Percentiles rank a stretch among this genome's conserved stretches.
Conservation (phyloP, 2,329 filamentous ascomycete species). For the Cladosporium austrohemisphaericum region DNA sequence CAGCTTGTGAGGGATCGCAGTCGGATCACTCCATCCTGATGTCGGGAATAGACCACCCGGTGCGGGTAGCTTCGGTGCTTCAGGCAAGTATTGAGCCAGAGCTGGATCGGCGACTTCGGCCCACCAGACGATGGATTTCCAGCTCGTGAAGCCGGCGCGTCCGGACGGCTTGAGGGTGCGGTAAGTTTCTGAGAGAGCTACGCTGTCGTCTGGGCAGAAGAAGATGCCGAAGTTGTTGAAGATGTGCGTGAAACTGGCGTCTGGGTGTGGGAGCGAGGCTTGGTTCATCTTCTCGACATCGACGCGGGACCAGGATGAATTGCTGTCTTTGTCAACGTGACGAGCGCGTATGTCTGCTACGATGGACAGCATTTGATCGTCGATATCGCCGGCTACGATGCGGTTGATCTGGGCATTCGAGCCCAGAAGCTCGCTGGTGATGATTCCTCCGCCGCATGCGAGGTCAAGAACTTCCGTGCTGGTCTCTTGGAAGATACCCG, state of each 20-base stretch:
- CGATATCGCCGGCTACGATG: slow-evolving; percentile 18
- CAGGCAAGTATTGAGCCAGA: slow-evolving; percentile 16
- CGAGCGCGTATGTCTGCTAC: not conserved
- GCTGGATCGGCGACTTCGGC: slow-evolving; percentile 16
- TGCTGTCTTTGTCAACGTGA: not conserved
- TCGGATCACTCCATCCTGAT: slow-evolving; percentile 16
- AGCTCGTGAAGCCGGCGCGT: slow-evolving; percentile 34
- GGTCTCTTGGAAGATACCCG: not conserved
- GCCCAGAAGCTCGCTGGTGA: slow-evolving; percentile 14
- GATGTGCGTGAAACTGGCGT: slow-evolving; percentile 16
- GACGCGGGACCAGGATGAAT: slow-evolving; percentile 11
- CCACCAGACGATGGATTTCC: slow-evolving; percentile 28
- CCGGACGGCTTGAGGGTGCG: slow-evolving; percentile 37
- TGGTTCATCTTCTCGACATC: slow-evolving; percentile 16
- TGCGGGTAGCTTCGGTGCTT: slow-evolving; percentile 14
- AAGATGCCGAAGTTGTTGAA: slow-evolving; percentile 21
- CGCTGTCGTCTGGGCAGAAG: slow-evolving; percentile 16
- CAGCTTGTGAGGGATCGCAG: slow-evolving; percentile 15
- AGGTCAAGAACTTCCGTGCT: slow-evolving; percentile 17
- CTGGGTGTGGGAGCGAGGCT: slow-evolving; percentile 7
- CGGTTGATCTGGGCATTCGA: slow-evolving; percentile 1
- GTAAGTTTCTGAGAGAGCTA: slow-evolving; percentile 18
- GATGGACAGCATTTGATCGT: slow-evolving; percentile 16
- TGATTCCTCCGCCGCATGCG: slow-evolving; percentile 19
- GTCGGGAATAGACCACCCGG: slow-evolving; percentile 16